These are phyloP conservation scores for Thermochaetoides dissita DNA, from an alignment of 2,329 filamentous ascomycete genomes.

Conservation along the genomic window DNA sequence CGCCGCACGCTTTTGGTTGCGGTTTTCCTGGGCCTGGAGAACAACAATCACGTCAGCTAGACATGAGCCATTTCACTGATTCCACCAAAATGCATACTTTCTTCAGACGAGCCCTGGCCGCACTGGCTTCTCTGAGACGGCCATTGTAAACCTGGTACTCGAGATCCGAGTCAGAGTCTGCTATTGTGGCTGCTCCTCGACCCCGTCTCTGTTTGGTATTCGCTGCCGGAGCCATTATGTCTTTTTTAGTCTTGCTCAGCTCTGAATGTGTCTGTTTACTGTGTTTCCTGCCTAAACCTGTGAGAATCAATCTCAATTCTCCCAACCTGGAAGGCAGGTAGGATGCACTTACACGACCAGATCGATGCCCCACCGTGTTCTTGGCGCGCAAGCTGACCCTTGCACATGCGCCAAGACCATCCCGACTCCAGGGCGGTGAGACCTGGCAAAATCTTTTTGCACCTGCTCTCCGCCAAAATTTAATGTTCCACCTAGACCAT, in stretches of 20 bases:
- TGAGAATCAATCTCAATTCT: too few relatives aligned
- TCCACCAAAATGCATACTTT: constrained; percentile 5
- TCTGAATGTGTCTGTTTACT: too few relatives aligned
- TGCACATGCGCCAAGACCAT: not conserved
- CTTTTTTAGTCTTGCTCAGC: too few relatives aligned
- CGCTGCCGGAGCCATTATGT: constrained; percentile 10
- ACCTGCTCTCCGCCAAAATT: constrained; percentile 13
- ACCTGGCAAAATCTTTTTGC: constrained; percentile 10
- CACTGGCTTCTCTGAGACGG: constrained; percentile 10
- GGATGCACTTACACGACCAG: too few relatives aligned
- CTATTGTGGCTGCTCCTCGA: not conserved
- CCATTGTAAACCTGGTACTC: constrained; percentile 10
- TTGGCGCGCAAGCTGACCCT: not conserved
- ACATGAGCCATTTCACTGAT: not conserved
- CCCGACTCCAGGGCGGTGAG: constrained; percentile 10
- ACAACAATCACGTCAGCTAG: too few relatives aligned
- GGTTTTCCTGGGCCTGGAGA: constrained; percentile 10
- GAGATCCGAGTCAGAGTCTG: constrained; percentile 9
- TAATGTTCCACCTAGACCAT: constrained; percentile 3
- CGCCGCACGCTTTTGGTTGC: constrained; percentile 11
- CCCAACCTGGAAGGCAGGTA: too few relatives aligned
- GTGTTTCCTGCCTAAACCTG: too few relatives aligned
- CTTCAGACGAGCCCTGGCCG: constrained; percentile 9
- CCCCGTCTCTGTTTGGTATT: constrained; percentile 7
- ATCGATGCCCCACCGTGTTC: too few relatives aligned